Evolutionary conservation across 2,329 filamentous ascomycete species (phyloP).

Genomic region (Massarina eburnea): DNA sequence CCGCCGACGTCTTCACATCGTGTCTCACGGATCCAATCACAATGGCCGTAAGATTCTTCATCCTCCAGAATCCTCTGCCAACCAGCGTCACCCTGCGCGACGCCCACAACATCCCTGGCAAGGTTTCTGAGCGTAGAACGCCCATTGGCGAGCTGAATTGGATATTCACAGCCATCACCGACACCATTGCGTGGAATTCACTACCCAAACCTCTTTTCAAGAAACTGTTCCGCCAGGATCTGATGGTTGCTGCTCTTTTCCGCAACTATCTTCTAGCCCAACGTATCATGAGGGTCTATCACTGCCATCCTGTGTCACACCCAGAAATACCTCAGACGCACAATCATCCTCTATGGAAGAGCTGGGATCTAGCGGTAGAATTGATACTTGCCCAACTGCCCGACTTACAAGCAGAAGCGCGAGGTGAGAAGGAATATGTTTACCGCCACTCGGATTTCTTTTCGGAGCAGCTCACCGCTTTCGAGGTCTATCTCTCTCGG

Average conservation of each 20-base stretch:
- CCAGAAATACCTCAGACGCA: constrained; percentile 93
- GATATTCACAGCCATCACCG: constrained; percentile 99
- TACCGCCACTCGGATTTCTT: constrained; percentile 97
- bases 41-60: constrained; percentile 95
- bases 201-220: constrained; percentile 88
- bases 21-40: constrained; percentile 97
- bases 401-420: constrained; percentile 73
- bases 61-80: constrained; percentile 81
- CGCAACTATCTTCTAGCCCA: constrained; percentile 94
- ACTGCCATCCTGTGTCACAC: constrained; percentile 90
- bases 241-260: constrained; percentile 98
- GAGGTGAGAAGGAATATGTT: constrained; percentile 77
- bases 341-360: constrained; percentile 92
- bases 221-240: constrained; percentile 93
- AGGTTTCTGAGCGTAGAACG: constrained; percentile 88
- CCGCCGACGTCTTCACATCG: constrained; percentile 92
- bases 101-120: constrained; percentile 85
- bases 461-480: constrained; percentile 93
- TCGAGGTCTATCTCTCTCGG: constrained; percentile 89
- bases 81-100: constrained; percentile 73
- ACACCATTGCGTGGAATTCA: constrained; percentile 98
- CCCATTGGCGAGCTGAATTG: constrained; percentile 96
- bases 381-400: constrained; percentile 90
- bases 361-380: constrained; percentile 96
- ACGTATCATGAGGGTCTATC: constrained; percentile 93